phyloP scores from a whole-genome alignment of 116 monocot genomes.

The Trichopus zeylanicus region DNA sequence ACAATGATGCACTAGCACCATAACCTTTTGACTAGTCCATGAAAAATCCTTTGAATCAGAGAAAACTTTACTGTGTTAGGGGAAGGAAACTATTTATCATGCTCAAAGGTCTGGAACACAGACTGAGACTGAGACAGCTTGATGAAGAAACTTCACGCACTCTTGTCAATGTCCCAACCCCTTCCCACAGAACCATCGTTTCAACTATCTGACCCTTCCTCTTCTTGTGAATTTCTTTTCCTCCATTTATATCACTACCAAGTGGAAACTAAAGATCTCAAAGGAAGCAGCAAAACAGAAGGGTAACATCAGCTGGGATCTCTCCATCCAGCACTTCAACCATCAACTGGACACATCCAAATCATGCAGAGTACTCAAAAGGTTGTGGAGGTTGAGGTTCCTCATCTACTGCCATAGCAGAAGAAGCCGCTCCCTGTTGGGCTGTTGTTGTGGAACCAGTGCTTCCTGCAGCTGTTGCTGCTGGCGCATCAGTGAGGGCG shows the following conservation, averaged over 20 bases:
- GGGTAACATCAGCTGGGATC: neutral
- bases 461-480: conserved; percentile 26
- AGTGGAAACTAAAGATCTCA: neutral
- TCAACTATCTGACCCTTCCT: neutral
- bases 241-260: neutral
- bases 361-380: conserved; percentile 63
- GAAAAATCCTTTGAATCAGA: conserved; percentile 18
- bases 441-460: conserved; percentile 24
- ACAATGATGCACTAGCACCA: too few species aligned
- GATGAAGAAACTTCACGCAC: neutral
- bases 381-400: conserved; percentile 94
- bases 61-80: conserved; percentile 84
- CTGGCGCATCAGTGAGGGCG: conserved; percentile 75
- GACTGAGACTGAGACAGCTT: neutral
- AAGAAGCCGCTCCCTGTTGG: conserved; percentile 38
- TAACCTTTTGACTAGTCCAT: too few species aligned
- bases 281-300: neutral
- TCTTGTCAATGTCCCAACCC: neutral
- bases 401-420: conserved; percentile 84
- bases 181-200: neutral
- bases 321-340: neutral
- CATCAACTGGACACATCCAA: neutral
- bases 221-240: neutral
- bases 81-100: conserved; percentile 44
- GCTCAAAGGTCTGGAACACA: too few species aligned